Evolutionary conservation across 2,329 filamentous ascomycete species (phyloP).

Genomic region (Neocatenulostroma microsporum): DNA sequence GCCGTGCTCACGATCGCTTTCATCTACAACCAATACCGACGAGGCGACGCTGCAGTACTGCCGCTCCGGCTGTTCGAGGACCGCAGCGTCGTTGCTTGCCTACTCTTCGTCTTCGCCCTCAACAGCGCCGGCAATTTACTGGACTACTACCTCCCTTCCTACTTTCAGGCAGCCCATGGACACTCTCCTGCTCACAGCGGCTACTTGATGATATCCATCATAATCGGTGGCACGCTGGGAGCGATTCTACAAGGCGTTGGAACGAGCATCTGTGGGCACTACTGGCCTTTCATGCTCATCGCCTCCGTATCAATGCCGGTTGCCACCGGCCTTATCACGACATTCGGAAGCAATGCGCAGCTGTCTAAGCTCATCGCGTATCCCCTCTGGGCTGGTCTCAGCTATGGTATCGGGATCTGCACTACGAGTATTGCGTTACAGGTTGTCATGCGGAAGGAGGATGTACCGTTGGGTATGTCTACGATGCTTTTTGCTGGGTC

Average conservation of each 20-base stretch:
- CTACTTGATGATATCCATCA: slow-evolving; percentile 13
- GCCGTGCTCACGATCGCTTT: slow-evolving; percentile 28
- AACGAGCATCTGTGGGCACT: slow-evolving; percentile 25
- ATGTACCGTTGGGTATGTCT: slow-evolving; percentile 24
- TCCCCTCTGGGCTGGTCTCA: slow-evolving; percentile 24
- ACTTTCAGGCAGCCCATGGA: slow-evolving; percentile 27
- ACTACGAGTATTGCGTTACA: slow-evolving; percentile 27
- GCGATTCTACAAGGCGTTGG: slow-evolving; percentile 9
- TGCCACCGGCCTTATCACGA: slow-evolving; percentile 30
- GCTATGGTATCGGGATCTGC: slow-evolving; percentile 28
- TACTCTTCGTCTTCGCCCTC: slow-evolving; percentile 12
- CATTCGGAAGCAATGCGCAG: slow-evolving; percentile 16
- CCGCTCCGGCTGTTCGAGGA: slow-evolving; percentile 28
- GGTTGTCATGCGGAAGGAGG: slow-evolving; percentile 20
- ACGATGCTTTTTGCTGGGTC: slow-evolving; percentile 28
- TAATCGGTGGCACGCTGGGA: slow-evolving; percentile 11
- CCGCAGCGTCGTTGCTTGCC: slow-evolving; percentile 19
- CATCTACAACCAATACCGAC: slow-evolving; percentile 23
- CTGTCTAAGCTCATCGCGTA: slow-evolving; percentile 25
- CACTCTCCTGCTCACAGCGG: slow-evolving; percentile 9
- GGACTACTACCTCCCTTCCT: slow-evolving; percentile 25
- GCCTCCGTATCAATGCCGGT: slow-evolving; percentile 28
- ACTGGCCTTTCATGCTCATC: slow-evolving; percentile 31
- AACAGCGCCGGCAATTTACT: slow-evolving; percentile 7
- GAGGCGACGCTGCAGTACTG: slow-evolving; percentile 27